Conservation (phyloP, 1,284 basidiomycete genomes). For the Prillingera fragicola region DNA sequence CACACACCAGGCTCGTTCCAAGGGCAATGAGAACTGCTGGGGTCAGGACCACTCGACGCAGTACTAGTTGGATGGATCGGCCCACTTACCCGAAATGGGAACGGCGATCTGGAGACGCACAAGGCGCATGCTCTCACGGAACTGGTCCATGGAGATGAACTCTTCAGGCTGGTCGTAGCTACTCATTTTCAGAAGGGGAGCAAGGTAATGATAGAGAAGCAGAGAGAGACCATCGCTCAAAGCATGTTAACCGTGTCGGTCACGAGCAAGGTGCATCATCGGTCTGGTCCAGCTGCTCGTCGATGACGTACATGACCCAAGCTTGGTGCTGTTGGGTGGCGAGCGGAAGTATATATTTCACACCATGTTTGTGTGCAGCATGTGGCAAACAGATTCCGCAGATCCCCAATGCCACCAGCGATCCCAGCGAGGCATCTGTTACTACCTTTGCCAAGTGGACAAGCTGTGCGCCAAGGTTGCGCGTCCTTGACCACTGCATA, state of each 20-base stretch:
- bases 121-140: constrained; percentile 42
- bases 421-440: no score
- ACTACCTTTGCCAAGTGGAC: no score
- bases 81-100: constrained; percentile 54
- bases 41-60: neutral
- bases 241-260: neutral
- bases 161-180: constrained; percentile 42
- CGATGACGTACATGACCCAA: no score
- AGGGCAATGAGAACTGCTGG: constrained; percentile 35
- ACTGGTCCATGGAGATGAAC: constrained; percentile 43
- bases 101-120: constrained; percentile 67
- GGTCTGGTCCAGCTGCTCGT: neutral
- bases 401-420: no score
- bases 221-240: neutral
- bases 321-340: neutral
- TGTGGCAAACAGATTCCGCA: no score
- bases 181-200: neutral
- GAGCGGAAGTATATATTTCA: neutral
- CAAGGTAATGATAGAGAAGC: neutral
- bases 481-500: no score
- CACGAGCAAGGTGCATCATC: neutral
- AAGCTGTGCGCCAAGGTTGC: no score
- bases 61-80: neutral
- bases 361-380: neutral
- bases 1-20: constrained; percentile 41